Evolutionary conservation across 2,329 filamentous ascomycete genomes (phyloP), one percentile per base, ranked within the genome.

Genomic region (Phialophora verrucosa): DNA sequence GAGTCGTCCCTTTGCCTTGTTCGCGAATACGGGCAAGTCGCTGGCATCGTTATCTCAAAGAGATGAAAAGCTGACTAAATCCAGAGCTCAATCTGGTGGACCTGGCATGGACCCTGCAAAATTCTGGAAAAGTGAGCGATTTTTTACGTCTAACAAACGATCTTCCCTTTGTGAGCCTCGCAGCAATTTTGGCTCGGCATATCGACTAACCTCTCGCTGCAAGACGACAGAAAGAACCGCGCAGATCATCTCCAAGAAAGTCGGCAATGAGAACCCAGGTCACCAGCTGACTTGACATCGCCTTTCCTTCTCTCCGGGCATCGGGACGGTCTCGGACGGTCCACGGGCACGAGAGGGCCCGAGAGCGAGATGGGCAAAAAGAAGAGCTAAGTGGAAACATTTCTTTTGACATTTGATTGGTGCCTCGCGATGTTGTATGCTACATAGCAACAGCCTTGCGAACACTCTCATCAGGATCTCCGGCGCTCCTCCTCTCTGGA

Each of bases 171-270:
- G 42, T 59, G 38, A 47, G 47, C 47, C 57, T 59, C 44, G n/a
- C 44, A 31, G 29, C 42, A 50, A 1, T 49, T 20, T 23, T 14
- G 10, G 11, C n/a, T 20, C 59, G 49, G 59, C 29, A 61, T 29
- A 54, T 53, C 27, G 3, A 49, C 38, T 31, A 25, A 59, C 47
- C 38, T 27, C 56, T 12, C 20, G 14, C 49, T 51, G 49, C 20
- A 51, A n/a, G 49, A 35, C 12, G 4, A 47, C 49, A 61, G 59
- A 61, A 61, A 61, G 31, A 31, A 61, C 59, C 59, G 42, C 59
- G 59, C 59, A 61, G 59, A 61, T 61, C 32, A 17, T 32, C 29
- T 29, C n/a, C 6, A 38, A 11, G n/a, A 17, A 23, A 27, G 17
- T 61, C 29, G 23, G 25, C 25, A 55, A n/a, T 3, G 29, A 35